Conservation (phyloP, 148 eudicot genomes). For the Salicornia ramosissima region DNA sequence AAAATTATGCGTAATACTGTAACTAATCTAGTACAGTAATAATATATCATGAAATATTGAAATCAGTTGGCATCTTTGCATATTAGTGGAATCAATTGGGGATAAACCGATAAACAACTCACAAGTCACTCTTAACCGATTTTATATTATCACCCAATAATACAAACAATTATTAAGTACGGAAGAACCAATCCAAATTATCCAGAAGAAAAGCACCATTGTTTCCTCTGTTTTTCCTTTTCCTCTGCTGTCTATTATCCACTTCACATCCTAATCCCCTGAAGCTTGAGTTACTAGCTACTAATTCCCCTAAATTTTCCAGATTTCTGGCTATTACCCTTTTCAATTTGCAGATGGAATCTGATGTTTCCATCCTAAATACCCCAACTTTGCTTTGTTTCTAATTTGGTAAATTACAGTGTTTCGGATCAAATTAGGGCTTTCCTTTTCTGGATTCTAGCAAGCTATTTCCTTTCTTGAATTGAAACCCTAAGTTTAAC, state of each 20-base stretch:
- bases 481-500: neutral
- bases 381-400: conserved; percentile 19
- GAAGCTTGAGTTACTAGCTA: neutral
- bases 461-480: neutral
- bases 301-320: neutral
- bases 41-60: no score
- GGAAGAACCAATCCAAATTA: neutral
- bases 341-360: conserved; percentile 54
- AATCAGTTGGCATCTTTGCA: neutral
- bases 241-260: neutral
- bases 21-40: no score
- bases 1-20: no score
- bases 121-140: no score
- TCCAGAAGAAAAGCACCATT: neutral
- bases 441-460: conserved; percentile 19
- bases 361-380: conserved; percentile 64
- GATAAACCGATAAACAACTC: no score
- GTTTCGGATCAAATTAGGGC: conserved; percentile 16
- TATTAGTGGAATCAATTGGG: neutral
- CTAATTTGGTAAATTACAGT: conserved; percentile 13
- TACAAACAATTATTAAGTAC: neutral
- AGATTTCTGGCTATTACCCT: neutral
- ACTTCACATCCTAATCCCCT: neutral
- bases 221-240: conserved; percentile 6
- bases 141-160: neutral